Base-by-base conservation (phyloP, 2,329 filamentous ascomycete species). In the Tolypocladium album region DNA sequence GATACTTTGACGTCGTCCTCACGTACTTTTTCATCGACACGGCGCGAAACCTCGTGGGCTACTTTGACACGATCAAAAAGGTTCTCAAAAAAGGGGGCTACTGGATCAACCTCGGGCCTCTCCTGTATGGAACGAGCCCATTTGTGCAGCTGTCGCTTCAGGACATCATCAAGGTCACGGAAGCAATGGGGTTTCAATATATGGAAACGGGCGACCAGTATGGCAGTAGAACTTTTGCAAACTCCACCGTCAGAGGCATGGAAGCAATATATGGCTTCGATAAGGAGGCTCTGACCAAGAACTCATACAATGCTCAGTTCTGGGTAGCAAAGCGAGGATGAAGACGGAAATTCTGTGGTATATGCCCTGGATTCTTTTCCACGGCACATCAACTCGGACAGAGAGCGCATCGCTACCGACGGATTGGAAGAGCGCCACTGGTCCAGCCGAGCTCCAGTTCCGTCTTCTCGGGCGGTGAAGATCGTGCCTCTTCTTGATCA, bases 11-110 rank as follows among this genome's bases (percentile, higher is more conserved):
- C 58, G 72, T 76, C 0, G 68, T 85, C 0, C 68, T 83, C 0
- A 84, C 82, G 0, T 76, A 83, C 52, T 85, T 84, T 70, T 85
- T 85, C 69, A 84, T 85, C 63, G 82, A 85, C 65, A 85, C 82
- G 0, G 82, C 82, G 0, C 75, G 81, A 0, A 85, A 85, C 59
- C 67, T 84, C 1, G 74, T 83, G 67, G 70, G 66, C 0, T 85
- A 85, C 61, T 72, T 85, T 7, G 80, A 84, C 42, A 82, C 76
- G 0, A 84, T 84, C 52, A 72, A 78, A 57, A 67, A 67, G 0
- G 64, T 82, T 0, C 72, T 85, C 3, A 75, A 71, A 52, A 66
- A 68, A 0, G 81, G 80, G 0, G 82, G 82, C 0, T 67, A 73
- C 42, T 84, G 82, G 82, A 69, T 85, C 31, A 85, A 85, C 57